Percentiles rank a stretch among this genome's conserved stretches.
Evolutionary conservation across 352 stramenopile genomes (phyloP).

Genomic region (Blastocystis sp.): DNA sequence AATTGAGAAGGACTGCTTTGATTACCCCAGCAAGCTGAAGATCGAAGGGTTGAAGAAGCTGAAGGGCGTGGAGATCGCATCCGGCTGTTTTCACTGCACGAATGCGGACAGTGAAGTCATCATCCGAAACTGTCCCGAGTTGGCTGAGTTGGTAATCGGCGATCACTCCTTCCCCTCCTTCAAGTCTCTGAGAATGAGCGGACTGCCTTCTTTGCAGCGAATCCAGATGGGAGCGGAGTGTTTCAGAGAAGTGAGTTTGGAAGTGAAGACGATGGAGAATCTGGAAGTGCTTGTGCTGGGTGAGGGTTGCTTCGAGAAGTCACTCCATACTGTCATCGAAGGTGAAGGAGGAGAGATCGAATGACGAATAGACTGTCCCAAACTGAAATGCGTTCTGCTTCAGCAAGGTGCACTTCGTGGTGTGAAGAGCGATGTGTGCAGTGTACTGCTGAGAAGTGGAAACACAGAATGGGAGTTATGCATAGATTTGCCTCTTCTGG

Average conservation of each 20-base stretch:
- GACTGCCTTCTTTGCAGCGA: neutral
- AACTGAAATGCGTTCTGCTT: neutral
- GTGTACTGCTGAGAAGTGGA: neutral
- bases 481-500: neutral
- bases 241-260: neutral
- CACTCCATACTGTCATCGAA: neutral
- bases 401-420: neutral
- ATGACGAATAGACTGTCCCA: neutral
- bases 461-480: neutral
- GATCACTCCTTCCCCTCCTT: neutral
- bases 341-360: neutral
- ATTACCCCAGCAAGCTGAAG: neutral
- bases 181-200: neutral
- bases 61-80: neutral
- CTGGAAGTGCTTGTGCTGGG: neutral
- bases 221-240: neutral
- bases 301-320: neutral
- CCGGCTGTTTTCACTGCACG: neutral
- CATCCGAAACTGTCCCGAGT: neutral
- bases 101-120: neutral
- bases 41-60: neutral
- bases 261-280: neutral
- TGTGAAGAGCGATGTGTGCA: neutral
- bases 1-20: neutral
- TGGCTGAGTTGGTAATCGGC: neutral